These are phyloP conservation scores for Selenicereus undatus DNA, from an alignment of 148 eudicot genomes.

Conservation along the genomic window DNA sequence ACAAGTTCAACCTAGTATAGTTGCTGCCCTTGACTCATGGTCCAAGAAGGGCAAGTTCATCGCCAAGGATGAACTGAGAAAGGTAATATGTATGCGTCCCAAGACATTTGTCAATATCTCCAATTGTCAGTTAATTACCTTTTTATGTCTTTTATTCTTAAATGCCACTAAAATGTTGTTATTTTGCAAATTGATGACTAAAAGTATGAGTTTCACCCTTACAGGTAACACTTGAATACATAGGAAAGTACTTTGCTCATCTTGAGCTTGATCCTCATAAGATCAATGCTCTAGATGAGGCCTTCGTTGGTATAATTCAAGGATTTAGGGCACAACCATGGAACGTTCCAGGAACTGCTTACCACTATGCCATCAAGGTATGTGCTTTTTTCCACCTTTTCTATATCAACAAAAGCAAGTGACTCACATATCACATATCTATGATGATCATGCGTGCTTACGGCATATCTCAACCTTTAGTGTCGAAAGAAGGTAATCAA, in stretches of 20 bases:
- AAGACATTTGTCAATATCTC: not conserved
- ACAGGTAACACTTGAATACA: slow-evolving; percentile 34
- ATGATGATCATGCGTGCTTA: too few relatives aligned
- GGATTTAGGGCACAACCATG: slow-evolving; percentile 20
- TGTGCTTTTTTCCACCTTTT: not conserved
- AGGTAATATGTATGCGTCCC: slow-evolving; percentile 15
- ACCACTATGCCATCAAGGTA: slow-evolving; percentile 22
- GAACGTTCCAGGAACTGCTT: slow-evolving; percentile 23
- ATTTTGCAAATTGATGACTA: not conserved
- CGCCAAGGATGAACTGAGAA: slow-evolving; percentile 19
- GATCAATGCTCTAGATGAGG: slow-evolving; percentile 17
- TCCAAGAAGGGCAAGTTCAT: not conserved
- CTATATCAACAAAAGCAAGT: too few relatives aligned
- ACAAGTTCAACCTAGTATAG: slow-evolving; percentile 10
- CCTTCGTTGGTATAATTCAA: not conserved
- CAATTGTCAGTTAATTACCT: too few relatives aligned
- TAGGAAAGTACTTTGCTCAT: slow-evolving; percentile 18
- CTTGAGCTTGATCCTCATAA: slow-evolving; percentile 21
- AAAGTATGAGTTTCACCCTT: not conserved
- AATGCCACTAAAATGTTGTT: not conserved
- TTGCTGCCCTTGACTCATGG: slow-evolving; percentile 16
- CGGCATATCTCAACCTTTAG: not conserved
- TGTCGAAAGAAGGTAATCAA: slow-evolving; percentile 17
- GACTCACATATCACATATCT: too few relatives aligned
- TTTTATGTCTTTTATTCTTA: too few relatives aligned